These are phyloP conservation scores for Nothophytophthora sp. DNA, from an alignment of 352 stramenopile species.

Conservation along the genomic window DNA sequence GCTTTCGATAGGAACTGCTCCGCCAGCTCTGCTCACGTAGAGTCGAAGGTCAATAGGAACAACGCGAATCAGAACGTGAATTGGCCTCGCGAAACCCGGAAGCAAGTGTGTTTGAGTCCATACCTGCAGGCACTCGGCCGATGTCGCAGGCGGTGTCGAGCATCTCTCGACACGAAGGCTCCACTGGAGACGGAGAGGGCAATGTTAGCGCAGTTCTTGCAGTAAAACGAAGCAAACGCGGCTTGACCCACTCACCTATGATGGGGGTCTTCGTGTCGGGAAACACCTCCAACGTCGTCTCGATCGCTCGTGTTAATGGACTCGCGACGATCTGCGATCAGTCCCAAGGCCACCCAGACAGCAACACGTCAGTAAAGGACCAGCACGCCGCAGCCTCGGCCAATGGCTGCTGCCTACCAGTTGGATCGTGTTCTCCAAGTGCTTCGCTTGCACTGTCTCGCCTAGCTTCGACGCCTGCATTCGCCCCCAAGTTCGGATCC, in stretches of 20 bases:
- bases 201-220: background rate
- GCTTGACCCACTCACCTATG: constrained; percentile 30
- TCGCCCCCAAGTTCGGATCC: background rate
- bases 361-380: too few relatives aligned
- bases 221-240: background rate
- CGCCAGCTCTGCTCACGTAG: constrained; percentile 43
- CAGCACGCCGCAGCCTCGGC: too few relatives aligned
- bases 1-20: constrained; percentile 29
- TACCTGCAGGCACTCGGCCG: constrained; percentile 54
- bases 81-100: too few relatives aligned
- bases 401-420: too few relatives aligned
- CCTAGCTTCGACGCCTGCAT: constrained; percentile 46
- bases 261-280: constrained; percentile 52
- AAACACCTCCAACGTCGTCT: constrained; percentile 77
- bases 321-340: constrained; percentile 79
- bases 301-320: constrained; percentile 77
- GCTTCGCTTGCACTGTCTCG: constrained; percentile 29
- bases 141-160: constrained; percentile 87
- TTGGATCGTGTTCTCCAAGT: constrained; percentile 68
- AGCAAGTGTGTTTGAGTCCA: too few relatives aligned
- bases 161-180: constrained; percentile 77
- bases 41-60: too few relatives aligned
- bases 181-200: constrained; percentile 38
- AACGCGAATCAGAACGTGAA: too few relatives aligned
- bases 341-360: too few relatives aligned